Evolutionary conservation across 768 basidiomycete genomes (phyloP), one percentile per base, ranked within the genome.

Genomic region (Pisolithus sp.): DNA sequence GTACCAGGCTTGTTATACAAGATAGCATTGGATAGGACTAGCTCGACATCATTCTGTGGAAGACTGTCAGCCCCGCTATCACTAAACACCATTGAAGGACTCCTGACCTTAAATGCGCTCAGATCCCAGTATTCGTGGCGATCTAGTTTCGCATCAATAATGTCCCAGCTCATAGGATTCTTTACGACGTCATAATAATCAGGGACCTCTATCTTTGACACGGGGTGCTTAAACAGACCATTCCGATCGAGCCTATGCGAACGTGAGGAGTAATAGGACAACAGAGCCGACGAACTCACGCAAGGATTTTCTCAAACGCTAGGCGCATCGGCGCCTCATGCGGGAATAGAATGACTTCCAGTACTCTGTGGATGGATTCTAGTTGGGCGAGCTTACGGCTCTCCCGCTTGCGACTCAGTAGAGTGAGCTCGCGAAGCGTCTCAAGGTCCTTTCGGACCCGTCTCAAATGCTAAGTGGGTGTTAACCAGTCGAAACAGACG

Each of bases 121-220:
- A 88, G 66, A 61, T 89, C 82, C 74, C 84, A 83, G 67, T 97
- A 98, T 61, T 86, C 81, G 53, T 90, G 85, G 34, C 76, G 74
- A 48, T 94, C 87, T 28, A 99, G 72, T 65, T 90, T 95, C 26
- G 71, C 68, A 43, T 90, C 85, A 61, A 99, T 95, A 26, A 75
- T 76, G 12, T 75, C 76, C 83, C 94, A 93, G 54, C 85, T 86
- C 91, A 96, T 96, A 0, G 96, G 96, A 4, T 77, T 72, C 59
- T 82, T 77, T 61, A 99, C 77, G 34, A 96, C 74, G 43, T 91
- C 86, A 61, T 87, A 92, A 65, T 99, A 99, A 62, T 97, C 94
- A 1, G 89, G 89, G 0, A 94, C 91, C 38, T 87, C 81, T 1
- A 69, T 71, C 57, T 74, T 83, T 39, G 83, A 85, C 36, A 97